These are phyloP conservation scores for Barbatosphaeria neglecta DNA, from an alignment of 495 filamentous ascomycete species.

Conservation along the genomic window DNA sequence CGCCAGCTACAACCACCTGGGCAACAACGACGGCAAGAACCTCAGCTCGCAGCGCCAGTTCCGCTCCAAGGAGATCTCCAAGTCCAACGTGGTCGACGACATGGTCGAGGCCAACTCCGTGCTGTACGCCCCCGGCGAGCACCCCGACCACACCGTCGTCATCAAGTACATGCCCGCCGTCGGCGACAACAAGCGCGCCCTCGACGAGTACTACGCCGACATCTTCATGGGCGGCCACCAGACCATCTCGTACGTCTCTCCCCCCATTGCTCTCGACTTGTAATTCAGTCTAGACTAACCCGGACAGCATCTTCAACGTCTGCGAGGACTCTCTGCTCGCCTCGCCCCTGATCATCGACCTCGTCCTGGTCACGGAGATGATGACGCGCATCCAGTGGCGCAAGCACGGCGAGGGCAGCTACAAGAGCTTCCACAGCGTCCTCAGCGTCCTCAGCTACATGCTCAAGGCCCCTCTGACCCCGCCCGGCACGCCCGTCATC, in stretches of 20 bases:
- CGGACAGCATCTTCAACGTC: constrained; percentile 78
- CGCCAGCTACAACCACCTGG: constrained; percentile 97
- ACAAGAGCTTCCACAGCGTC: constrained; percentile 91
- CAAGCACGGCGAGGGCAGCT: constrained; percentile 51
- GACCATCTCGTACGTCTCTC: constrained; percentile 60
- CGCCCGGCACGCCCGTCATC: constrained; percentile 89
- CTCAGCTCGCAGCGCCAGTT: constrained; percentile 95
- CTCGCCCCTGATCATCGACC: constrained; percentile 95
- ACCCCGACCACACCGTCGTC: constrained; percentile 81
- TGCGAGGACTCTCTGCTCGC: constrained; percentile 97
- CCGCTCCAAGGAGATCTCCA: constrained; percentile 98
- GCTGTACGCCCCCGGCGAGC: constrained; percentile 78
- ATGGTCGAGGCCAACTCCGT: constrained; percentile 95
- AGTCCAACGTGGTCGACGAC: constrained; percentile 97
- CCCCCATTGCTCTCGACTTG: not conserved
- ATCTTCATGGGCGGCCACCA: constrained; percentile 99
- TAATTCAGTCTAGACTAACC: constrained; percentile 5
- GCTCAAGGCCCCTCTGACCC: constrained; percentile 96
- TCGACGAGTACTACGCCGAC: constrained; percentile 98
- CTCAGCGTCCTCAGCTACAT: constrained; percentile 98
- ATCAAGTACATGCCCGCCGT: constrained; percentile 99
- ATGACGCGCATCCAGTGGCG: constrained; percentile 98
- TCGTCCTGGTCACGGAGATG: constrained; percentile 85
- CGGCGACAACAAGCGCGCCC: constrained; percentile 95
- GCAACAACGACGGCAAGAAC: constrained; percentile 99